Percentiles rank a stretch among this genome's conserved stretches.
phyloP scores from a whole-genome alignment of 2,329 filamentous ascomycete genomes.

The Epicoccum nigrum region DNA sequence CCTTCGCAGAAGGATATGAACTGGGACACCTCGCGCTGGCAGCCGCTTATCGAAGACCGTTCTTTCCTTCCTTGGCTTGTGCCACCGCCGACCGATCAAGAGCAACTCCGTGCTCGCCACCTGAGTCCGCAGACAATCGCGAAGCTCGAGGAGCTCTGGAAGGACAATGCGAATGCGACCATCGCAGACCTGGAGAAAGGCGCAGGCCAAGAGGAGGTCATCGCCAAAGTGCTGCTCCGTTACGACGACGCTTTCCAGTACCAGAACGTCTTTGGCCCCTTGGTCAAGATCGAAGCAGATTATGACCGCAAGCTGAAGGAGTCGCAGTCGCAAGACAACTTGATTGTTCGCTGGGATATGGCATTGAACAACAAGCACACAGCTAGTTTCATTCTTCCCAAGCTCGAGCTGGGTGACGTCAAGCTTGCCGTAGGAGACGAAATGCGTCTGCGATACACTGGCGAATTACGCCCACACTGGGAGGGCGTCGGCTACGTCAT shows the following conservation, averaged over 20 bases:
- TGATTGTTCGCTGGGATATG: slow-evolving; percentile 92
- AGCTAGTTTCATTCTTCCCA: slow-evolving; percentile 92
- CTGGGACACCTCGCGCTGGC: slow-evolving; percentile 98
- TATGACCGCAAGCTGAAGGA: slow-evolving; percentile 99
- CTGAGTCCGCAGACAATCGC: slow-evolving; percentile 93
- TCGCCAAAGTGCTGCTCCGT: slow-evolving; percentile 85
- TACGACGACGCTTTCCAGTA: slow-evolving; percentile 99
- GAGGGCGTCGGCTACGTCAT: slow-evolving; percentile 98
- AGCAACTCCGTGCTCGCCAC: slow-evolving; percentile 93
- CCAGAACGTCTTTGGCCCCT: slow-evolving; percentile 95
- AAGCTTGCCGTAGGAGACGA: slow-evolving; percentile 98
- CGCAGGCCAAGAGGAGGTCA: slow-evolving; percentile 90
- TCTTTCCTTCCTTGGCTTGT: slow-evolving; percentile 96
- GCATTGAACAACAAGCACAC: slow-evolving; percentile 97
- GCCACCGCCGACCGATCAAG: slow-evolving; percentile 83
- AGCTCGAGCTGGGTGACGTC: slow-evolving; percentile 96
- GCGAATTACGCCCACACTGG: slow-evolving; percentile 89
- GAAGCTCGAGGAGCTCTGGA: slow-evolving; percentile 98
- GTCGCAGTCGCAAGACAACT: slow-evolving; percentile 94
- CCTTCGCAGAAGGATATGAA: slow-evolving; percentile 99
- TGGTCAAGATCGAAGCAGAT: slow-evolving; percentile 99
- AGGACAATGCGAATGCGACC: slow-evolving; percentile 87
- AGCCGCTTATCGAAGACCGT: slow-evolving; percentile 94
- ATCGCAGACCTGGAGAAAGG: slow-evolving; percentile 91
- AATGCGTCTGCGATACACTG: slow-evolving; percentile 96